Evolutionary conservation across 495 filamentous ascomycete genomes (phyloP).

Genomic region (Neurospora sp.): DNA sequence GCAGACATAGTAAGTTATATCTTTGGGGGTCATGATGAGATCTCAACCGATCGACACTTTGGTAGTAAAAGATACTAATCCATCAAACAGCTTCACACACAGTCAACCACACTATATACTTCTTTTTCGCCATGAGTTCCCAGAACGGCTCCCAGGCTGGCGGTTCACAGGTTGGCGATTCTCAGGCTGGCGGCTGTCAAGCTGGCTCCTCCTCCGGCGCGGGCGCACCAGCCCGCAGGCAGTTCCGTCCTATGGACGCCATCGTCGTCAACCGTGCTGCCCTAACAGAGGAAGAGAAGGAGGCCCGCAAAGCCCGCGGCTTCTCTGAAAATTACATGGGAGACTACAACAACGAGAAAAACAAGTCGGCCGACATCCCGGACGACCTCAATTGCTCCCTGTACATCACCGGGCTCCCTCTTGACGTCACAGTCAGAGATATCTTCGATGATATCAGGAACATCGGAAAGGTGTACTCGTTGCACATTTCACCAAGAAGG

Average conservation of each 20-base stretch:
- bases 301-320: neutral
- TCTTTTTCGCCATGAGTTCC: too few relatives aligned
- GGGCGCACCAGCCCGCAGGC: neutral
- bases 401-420: slow-evolving; percentile 27
- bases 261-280: neutral
- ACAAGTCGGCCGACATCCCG: slow-evolving; percentile 23
- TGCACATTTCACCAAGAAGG: slow-evolving; percentile 24
- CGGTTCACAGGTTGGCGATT: neutral
- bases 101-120: too few relatives aligned
- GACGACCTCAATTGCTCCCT: slow-evolving; percentile 23
- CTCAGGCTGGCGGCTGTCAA: neutral
- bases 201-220: neutral
- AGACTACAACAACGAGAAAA: slow-evolving; percentile 11
- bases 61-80: too few relatives aligned
- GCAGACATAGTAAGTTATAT: too few relatives aligned
- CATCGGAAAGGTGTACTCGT: slow-evolving; percentile 27
- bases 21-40: too few relatives aligned
- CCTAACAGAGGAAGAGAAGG: neutral
- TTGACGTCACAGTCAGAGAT: slow-evolving; percentile 9
- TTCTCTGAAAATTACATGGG: slow-evolving; percentile 24
- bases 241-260: neutral
- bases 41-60: too few relatives aligned
- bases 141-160: too few relatives aligned
- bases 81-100: too few relatives aligned
- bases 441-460: slow-evolving; percentile 22